Percentiles rank a stretch among this genome's conserved stretches.
Conservation (phyloP, 2,329 filamentous ascomycete species). For the Epichloe uncinata region DNA sequence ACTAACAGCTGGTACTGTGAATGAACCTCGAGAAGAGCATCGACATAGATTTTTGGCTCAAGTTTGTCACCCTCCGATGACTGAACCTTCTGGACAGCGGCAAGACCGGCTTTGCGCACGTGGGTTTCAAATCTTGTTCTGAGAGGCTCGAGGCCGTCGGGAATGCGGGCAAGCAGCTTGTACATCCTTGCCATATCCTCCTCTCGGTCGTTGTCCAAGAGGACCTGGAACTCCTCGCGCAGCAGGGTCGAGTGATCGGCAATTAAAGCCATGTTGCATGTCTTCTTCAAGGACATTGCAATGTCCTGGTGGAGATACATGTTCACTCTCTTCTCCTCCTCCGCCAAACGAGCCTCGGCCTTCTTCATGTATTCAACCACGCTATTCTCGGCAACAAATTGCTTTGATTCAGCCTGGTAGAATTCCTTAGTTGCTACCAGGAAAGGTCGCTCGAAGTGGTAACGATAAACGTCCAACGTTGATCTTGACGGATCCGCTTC, state of each 20-base stretch:
- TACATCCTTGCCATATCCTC: constrained; percentile 98
- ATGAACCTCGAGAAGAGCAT: constrained; percentile 87
- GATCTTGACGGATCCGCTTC: constrained; percentile 88
- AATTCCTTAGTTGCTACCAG: constrained; percentile 71
- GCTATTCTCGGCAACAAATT: constrained; percentile 91
- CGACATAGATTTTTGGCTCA: constrained; percentile 93
- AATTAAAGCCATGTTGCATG: constrained; percentile 81
- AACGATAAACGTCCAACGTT: constrained; percentile 87
- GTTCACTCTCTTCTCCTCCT: constrained; percentile 87
- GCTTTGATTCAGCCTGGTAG: constrained; percentile 83
- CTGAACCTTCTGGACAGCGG: constrained; percentile 82
- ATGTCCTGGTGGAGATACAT: constrained; percentile 91
- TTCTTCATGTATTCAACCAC: constrained; percentile 99
- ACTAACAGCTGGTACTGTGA: constrained; percentile 86
- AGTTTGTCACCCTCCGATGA: constrained; percentile 74
- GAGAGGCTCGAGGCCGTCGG: constrained; percentile 81
- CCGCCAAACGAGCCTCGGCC: constrained; percentile 74
- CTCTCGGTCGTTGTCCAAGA: constrained; percentile 87
- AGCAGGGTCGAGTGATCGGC: constrained; percentile 75
- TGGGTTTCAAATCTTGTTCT: constrained; percentile 82
- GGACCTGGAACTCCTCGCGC: constrained; percentile 86
- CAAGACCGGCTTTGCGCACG: constrained; percentile 76
- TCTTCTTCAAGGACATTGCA: constrained; percentile 66
- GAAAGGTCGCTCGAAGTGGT: constrained; percentile 88
- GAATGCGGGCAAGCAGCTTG: constrained; percentile 73